Evolutionary conservation across 148 eudicot species (phyloP), one percentile per base, ranked within the genome.

Genomic region (Linanthus parryae): DNA sequence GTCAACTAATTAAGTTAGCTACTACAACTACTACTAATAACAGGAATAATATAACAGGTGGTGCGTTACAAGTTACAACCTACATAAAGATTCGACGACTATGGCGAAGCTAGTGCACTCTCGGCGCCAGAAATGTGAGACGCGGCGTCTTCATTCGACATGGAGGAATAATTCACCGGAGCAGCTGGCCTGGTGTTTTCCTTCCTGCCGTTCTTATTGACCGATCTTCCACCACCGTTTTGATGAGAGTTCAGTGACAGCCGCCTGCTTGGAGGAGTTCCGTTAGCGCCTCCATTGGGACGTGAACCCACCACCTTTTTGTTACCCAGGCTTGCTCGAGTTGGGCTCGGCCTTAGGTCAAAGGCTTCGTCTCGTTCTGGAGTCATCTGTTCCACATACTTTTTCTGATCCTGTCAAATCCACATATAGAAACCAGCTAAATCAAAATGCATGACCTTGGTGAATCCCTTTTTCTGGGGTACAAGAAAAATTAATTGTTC

Each of bases 221-320:
- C 57, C 14, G 97, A 83, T 48, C 86, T 76, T 23, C 73, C 56
- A 38, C 97, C 97, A 38, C 97, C 97, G 41, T 80, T 85, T 52
- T 78, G 84, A 52, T 67, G 67, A 7, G 73, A 39, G 65, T 64
- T 74, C 59, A 79, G 66, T 14, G 96, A 88, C 20, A 82, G 76
- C 10, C 96, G 74, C 27, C 99, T 71, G 54, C 99, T 71, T 57
- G 28, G 72, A 5, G 94, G 73, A 38, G 77, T 76, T 46, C 83
- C 92, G 29, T 81, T 84, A 9, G 79, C 65, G 20, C 81, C 84
- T 26, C 94, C 97, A 20, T 91, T 91, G 56, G 80, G 72, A 30
- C 96, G 96, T 21, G 96, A 82, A 8, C 96, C 95, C 18, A 62
- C 69, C 15, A 64, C 85, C 68, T 88, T 94, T 72, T 94, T 88